Conservation (phyloP, 2,329 filamentous ascomycete species). For the Neonectria coccinea region DNA sequence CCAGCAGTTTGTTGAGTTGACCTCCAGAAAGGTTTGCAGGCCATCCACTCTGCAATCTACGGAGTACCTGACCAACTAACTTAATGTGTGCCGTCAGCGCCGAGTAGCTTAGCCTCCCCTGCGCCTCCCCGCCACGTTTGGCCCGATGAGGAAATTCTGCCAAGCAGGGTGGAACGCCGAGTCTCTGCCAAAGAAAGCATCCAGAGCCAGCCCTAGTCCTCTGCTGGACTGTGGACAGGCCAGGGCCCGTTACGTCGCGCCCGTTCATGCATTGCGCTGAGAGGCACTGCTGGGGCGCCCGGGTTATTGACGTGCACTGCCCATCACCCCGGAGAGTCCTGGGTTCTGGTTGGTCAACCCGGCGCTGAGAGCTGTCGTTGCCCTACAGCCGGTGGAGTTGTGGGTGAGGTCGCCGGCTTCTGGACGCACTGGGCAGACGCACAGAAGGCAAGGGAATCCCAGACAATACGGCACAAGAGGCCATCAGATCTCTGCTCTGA, state of each 20-base stretch:
- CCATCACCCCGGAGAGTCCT: background rate
- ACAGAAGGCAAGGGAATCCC: conserved; percentile 19
- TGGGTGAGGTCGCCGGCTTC: background rate
- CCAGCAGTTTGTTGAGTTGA: background rate
- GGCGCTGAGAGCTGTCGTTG: conserved; percentile 6
- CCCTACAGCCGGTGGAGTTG: conserved; percentile 6
- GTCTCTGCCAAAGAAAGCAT: conserved; percentile 13
- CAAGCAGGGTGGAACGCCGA: background rate
- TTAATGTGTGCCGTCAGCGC: conserved; percentile 7
- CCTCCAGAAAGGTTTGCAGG: conserved; percentile 1
- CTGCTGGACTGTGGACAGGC: background rate
- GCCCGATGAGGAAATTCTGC: conserved; percentile 4
- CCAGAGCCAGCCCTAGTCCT: conserved; percentile 1
- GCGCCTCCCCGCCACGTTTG: conserved; percentile 6
- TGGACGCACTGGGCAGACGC: conserved; percentile 3
- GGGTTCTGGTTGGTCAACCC: conserved; percentile 21
- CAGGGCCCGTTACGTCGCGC: conserved; percentile 8
- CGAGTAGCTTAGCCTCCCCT: conserved; percentile 8
- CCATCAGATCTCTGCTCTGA: conserved; percentile 13
- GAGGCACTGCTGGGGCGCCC: conserved; percentile 9
- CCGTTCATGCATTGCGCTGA: conserved; percentile 25
- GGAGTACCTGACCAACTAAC: conserved; percentile 1
- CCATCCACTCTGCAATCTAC: conserved; percentile 7
- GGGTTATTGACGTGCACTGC: background rate
- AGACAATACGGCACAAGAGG: conserved; percentile 1